Evolutionary conservation across 208 protist species (phyloP), one percentile per base, ranked within the genome.

Genomic region (Jaenimonas drosophilae): DNA sequence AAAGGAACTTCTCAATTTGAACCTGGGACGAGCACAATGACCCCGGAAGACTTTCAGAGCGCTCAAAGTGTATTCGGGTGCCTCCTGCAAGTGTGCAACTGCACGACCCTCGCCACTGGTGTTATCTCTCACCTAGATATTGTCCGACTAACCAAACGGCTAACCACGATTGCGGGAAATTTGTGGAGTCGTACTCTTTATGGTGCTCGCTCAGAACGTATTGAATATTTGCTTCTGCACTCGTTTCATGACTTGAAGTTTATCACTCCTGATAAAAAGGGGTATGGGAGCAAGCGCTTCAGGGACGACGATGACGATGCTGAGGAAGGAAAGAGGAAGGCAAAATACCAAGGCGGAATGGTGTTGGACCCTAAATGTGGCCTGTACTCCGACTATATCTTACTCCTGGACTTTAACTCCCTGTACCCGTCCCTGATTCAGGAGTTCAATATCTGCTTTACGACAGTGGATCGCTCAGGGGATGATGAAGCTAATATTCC

Each of bases 371-470:
- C 98, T 30, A 97, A 99, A 68, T 68, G 67, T 26, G 97, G 96
- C 25, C 91, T 99, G 39, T 99, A 99, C 72, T 95, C 98, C 23
- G 95, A 96, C 41, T 98, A 91, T 65, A 90, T 99, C 50, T 69
- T 99, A 12, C 70, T 99, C 11, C 83, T 99, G 12, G 99, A 99
- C 71, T 99, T 99, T 87, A 99, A 99, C 75, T 99, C 97, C 29
- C 89, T 99, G 21, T 99, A 99, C 81, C 99, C 99, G 39, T 99
- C 96, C 17, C 97, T 99, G 48, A 99, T 99, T 55, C 94, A 98
- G 60, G 98, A 99, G 76, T 99, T 98, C 71, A 99, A 99, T 77
- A 94, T 99, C 33, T 99, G 98, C 83, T 99, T 99, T 73, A 99
- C 98, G 9, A 99, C 98, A 0, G 78, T 99, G 19, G 55, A 87